Evolutionary conservation across 1,139 yeast species (phyloP).

Genomic region (Candida sanyaensis): DNA sequence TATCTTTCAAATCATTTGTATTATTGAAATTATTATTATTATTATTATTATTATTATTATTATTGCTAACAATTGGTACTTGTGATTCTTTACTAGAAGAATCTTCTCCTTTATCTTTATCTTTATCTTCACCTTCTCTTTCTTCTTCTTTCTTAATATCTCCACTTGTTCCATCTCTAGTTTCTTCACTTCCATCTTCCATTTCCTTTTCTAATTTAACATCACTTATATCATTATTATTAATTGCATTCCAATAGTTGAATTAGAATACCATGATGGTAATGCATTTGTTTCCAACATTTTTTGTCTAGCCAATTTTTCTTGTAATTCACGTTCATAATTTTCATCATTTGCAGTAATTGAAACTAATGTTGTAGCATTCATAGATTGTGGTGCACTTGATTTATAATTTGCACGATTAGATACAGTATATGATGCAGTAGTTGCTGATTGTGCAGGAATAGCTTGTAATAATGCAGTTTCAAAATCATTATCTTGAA

Average conservation of each 20-base stretch:
- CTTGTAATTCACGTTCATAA: constrained; percentile 63
- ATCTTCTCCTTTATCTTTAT: background rate
- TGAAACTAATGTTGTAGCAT: constrained; percentile 82
- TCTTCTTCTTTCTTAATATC: background rate
- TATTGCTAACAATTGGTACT: background rate
- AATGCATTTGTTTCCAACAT: constrained; percentile 90
- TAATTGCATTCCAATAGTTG: constrained; percentile 76
- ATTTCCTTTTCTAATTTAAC: constrained; percentile 9
- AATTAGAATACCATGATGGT: constrained; percentile 93
- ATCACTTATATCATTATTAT: constrained; percentile 6
- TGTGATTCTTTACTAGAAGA: background rate
- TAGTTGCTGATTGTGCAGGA: constrained; percentile 76
- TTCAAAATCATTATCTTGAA: constrained; percentile 90
- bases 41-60: too few species aligned
- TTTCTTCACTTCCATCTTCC: constrained; percentile 14
- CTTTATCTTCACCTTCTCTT: background rate
- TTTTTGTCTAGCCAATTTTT: constrained; percentile 66
- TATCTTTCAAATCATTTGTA: background rate
- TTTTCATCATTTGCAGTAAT: constrained; percentile 91
- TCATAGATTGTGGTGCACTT: constrained; percentile 33
- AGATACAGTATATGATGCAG: constrained; percentile 60
- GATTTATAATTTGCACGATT: constrained; percentile 33
- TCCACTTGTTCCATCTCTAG: constrained; percentile 8
- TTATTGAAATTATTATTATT: background rate
- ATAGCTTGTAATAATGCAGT: constrained; percentile 73